Conservation (phyloP, 2,329 filamentous ascomycete species). For the Sordariomycetes sp. region DNA sequence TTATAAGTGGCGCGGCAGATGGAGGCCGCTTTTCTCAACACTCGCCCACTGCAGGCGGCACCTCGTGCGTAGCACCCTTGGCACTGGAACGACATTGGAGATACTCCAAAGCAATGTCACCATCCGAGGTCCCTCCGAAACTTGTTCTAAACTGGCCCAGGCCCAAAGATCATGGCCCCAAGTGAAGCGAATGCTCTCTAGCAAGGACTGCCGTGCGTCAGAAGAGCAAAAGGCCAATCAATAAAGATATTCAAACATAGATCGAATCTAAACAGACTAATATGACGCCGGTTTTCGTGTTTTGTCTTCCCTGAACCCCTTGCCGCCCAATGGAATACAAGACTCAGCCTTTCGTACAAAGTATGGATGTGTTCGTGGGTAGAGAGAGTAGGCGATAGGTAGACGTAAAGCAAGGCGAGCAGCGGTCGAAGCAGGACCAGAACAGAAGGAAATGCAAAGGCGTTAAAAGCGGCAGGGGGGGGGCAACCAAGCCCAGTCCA, state of each 20-base stretch:
- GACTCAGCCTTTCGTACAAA: not conserved
- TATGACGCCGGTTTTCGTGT: not conserved
- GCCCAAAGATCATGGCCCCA: not conserved
- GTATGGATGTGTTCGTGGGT: no score
- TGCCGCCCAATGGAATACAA: conserved; percentile 3
- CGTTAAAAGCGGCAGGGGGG: not conserved
- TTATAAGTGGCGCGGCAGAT: no score
- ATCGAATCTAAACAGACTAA: not conserved
- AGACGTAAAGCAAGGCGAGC: not conserved
- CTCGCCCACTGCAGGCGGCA: no score
- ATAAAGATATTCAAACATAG: not conserved
- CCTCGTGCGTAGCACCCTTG: no score
- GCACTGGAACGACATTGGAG: no score
- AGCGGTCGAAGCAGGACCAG: not conserved
- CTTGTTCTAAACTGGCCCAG: not conserved
- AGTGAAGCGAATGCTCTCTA: not conserved
- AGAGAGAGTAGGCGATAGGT: no score
- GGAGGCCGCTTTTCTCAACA: no score
- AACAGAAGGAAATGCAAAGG: not conserved
- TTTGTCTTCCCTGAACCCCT: not conserved
- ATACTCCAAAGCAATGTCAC: no score
- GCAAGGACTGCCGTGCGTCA: not conserved
- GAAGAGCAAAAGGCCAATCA: not conserved
- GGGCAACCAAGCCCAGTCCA: not conserved
- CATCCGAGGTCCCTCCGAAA: no score